Base-by-base conservation (phyloP, 495 filamentous ascomycete species). In the Entonaema liquescens region DNA sequence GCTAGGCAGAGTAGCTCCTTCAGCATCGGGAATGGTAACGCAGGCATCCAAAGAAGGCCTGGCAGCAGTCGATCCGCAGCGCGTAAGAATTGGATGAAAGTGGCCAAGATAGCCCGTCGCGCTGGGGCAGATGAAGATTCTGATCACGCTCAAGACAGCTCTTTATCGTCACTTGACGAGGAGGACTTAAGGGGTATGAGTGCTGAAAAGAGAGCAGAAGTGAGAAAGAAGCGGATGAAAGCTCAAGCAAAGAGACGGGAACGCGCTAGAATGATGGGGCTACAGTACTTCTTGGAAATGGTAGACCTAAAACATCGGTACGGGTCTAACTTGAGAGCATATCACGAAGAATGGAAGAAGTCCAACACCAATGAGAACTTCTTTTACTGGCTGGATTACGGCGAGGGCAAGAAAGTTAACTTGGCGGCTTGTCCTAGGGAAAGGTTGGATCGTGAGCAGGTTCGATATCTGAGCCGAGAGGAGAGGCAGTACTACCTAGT, bases 301-400 rank as follows among this genome's bases (percentile, higher is more conserved):
- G 92, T 97, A 15, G 94, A 97, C 74, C 78, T 86, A 5, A 94
- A 96, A 78, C 94, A 98, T 73, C 88, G 94, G 2, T 94, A 97
- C 76, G 94, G 94, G 1, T 87, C 86, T 29, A 95, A 97, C 71
- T 79, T 97, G 35, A 85, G 90, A n/a, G 84, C 86, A 12, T 98
- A 98, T 72, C 94, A 98, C 76, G 83, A 85, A 38, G 87, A 90
- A 62, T 98, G 94, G 94, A 92, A 93, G 77, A 85, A 85, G 61
- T 81, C 86, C 2, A 83, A 90, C 11, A 94, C 92, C 0, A 86
- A 86, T 7, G 89, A 98, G 77, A 97, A 95, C 74, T 98, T 96
- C 83, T 98, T 97, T 77, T 94, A 93, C 79, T 97, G 94, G 94
- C 84, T 97, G n/a, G 94, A 98, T 76, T 81, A 92, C 55, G 94